These are phyloP conservation scores for Lasiodiplodia theobromae DNA, from an alignment of 2,329 filamentous ascomycete genomes.

Conservation along the genomic window DNA sequence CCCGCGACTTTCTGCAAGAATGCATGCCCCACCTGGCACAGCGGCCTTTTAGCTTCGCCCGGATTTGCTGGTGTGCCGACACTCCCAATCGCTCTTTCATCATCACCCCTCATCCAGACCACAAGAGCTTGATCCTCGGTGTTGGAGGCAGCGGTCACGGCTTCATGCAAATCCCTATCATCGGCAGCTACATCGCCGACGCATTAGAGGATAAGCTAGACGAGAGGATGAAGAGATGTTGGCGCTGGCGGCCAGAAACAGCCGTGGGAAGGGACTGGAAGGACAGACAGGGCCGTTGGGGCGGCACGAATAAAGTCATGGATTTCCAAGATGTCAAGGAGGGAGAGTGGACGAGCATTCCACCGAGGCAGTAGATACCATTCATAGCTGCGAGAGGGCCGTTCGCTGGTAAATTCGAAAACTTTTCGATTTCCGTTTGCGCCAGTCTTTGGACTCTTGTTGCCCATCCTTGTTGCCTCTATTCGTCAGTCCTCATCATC, in stretches of 20 bases:
- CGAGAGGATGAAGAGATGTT: slow-evolving; percentile 49
- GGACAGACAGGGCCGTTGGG: slow-evolving; percentile 57
- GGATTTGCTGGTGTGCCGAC: slow-evolving; percentile 66
- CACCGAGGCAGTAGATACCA: not conserved
- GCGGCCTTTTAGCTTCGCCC: slow-evolving; percentile 57
- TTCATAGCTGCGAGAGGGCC: not conserved
- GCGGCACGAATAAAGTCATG: slow-evolving; percentile 57
- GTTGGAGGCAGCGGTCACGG: slow-evolving; percentile 62
- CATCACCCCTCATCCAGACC: slow-evolving; percentile 58
- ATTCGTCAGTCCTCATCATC: not conserved
- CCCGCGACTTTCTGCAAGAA: slow-evolving; percentile 58
- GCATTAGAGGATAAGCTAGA: slow-evolving; percentile 56
- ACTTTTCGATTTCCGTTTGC: not conserved
- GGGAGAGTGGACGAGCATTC: slow-evolving; percentile 38
- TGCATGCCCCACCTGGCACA: slow-evolving; percentile 62
- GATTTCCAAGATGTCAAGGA: slow-evolving; percentile 50
- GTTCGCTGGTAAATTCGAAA: not conserved
- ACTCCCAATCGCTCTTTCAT: slow-evolving; percentile 62
- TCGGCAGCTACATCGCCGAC: slow-evolving; percentile 60
- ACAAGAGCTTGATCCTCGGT: slow-evolving; percentile 54
- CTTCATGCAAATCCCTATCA: slow-evolving; percentile 61
- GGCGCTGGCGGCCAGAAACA: slow-evolving; percentile 60
- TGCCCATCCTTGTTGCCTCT: not conserved
- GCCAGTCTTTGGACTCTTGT: not conserved
- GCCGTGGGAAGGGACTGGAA: slow-evolving; percentile 56